Conservation (phyloP, 208 protist genomes). For the Herpetomonas tarakana region DNA sequence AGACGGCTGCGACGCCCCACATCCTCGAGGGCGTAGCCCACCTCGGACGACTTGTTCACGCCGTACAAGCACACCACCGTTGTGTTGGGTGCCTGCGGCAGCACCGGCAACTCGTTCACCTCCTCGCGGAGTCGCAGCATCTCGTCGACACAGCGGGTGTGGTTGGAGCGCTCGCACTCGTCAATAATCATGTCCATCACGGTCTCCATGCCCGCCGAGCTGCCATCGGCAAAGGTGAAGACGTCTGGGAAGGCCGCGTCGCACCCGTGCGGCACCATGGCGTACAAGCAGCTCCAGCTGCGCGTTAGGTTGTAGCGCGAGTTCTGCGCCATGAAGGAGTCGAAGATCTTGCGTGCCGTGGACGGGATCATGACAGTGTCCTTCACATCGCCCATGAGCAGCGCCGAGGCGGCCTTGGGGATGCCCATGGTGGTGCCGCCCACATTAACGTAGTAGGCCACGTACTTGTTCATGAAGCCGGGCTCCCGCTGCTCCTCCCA, state of each 20-base stretch:
- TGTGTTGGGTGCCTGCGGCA: conserved; percentile 79
- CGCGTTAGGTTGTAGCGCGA: conserved; percentile 63
- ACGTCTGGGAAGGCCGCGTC: conserved; percentile 45
- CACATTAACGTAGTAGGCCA: conserved; percentile 86
- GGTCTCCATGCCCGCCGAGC: conserved; percentile 23
- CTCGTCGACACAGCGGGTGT: conserved; percentile 38
- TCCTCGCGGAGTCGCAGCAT: conserved; percentile 30
- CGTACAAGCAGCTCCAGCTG: conserved; percentile 65
- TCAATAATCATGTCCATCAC: conserved; percentile 31
- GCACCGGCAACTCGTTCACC: conserved; percentile 41
- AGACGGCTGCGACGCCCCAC: neutral
- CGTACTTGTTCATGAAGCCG: conserved; percentile 80
- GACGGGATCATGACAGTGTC: conserved; percentile 77
- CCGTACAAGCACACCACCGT: conserved; percentile 91
- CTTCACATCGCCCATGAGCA: conserved; percentile 81
- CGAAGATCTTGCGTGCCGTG: conserved; percentile 59
- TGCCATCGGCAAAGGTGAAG: conserved; percentile 53
- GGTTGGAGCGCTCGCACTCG: conserved; percentile 45
- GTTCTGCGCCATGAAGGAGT: conserved; percentile 66
- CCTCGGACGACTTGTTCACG: conserved; percentile 72
- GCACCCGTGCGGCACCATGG: conserved; percentile 73
- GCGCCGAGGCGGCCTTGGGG: conserved; percentile 75
- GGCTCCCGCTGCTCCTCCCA: conserved; percentile 76
- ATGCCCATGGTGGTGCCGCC: conserved; percentile 76
- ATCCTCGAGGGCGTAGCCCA: conserved; percentile 63